Evolutionary conservation across 129 eudicot species (phyloP), one percentile per base, ranked within the genome.

Genomic region (Centella asiatica): DNA sequence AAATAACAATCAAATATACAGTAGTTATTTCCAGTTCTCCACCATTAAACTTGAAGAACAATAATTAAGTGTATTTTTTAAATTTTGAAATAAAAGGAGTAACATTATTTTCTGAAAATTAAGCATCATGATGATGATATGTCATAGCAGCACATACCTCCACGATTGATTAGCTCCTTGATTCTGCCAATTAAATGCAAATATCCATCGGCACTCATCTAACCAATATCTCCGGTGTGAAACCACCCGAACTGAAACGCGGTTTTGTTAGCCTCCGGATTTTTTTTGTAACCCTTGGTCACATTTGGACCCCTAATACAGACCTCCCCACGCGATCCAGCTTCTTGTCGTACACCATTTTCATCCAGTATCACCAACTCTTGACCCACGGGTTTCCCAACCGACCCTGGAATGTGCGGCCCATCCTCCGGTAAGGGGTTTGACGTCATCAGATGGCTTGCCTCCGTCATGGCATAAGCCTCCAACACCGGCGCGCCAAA

Each of bases 281-380:
- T 92, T 48, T 92, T 87, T 72, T 92, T 92, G 62, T 92, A 92
- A 68, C 99, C 99, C 48, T 70, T 76, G 0, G 99, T 92, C 37
- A 87, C 99, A 72, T 92, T 92, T 12, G 96, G 99, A 8, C 99
- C 99, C 74, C 96, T 77, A 19, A 92, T 84, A 61, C 99, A 92
- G 51, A 92, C 96, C 61, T 92, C 99, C 9, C 99, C 99, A 36
- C 61, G 87, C 0, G 40, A 63, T 47, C 86, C 80, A 17, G 74
- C 72, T 49, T 63, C 83, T 57, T 75, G 86, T 54, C 73, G 75
- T 36, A 74, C 85, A 6, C 99, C 99, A 67, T 76, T 80, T 37
- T 84, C 96, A 50, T 92, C 76, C 72, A 92, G 68, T 17, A 87
- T 81, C 5, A 84, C 87, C 96, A 92, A 78, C 65, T 87, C 96